Base-by-base conservation (phyloP, 371 early-diverging fungal genomes). In the Mortierella sp. region DNA sequence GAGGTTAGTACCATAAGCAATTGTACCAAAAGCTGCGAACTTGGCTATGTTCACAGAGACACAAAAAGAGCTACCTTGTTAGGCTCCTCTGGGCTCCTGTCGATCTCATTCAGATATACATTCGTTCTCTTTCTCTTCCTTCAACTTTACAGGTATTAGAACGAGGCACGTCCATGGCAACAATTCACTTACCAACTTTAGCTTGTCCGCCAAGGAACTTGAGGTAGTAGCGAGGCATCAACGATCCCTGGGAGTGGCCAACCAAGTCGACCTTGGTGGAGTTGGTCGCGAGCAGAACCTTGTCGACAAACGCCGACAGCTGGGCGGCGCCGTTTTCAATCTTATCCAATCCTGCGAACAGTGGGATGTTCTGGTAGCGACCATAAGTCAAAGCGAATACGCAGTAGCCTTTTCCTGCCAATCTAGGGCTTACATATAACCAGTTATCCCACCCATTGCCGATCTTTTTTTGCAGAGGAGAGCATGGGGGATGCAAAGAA, bases 391-490 rank as follows among this genome's bases (percentile, higher is more conserved):
- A 51, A 10, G 76, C 71, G 76, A 57, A 87, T 21, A 76, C 78
- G 24, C 87, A 87, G 82, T 82, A 87, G 8, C 87, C 87, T 37
- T 43, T 69, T 5, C 57, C 72, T 40, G 46, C 77, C 11, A 87
- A 74, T 8, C 87, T 48, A 8, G 87, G 87, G 4, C 69, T 72
- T 80, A 87, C 77, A 61, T 82, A 87, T 59, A 80, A 34, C 87
- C 87, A 87, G 70, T 87, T 86, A 69, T 83, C 84, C 84, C 84
- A 83, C 21, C 75, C 75, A 34, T 83, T 83, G 44, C 51, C 83
- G 54, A 82, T 73, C 82, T 81, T 57, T 21, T 64, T 26, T 55
- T 28, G 48, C 24, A 26, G 46, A 43, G 16, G 28, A 50, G 16
- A 50, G 14, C 0, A 16, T 16, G 50, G 50, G 8, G 50, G 16